Conservation (phyloP, 352 stramenopile genomes). For the Globisporangium sylvaticum region DNA sequence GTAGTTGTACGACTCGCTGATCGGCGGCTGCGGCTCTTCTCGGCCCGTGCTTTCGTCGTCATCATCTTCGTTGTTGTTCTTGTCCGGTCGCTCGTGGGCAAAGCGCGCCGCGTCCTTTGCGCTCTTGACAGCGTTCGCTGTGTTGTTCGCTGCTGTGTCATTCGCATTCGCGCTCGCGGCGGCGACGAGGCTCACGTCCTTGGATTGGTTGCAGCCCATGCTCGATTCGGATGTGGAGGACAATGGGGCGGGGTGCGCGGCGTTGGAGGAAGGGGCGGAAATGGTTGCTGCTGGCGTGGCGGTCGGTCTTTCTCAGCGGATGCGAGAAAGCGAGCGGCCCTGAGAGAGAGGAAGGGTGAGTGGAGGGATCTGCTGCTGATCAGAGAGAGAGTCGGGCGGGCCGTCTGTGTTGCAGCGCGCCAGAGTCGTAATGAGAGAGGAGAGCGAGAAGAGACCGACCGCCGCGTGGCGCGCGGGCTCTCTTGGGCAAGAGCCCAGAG, state of each 20-base stretch:
- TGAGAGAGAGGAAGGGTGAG: too few species aligned
- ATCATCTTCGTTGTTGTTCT: conserved; percentile 4
- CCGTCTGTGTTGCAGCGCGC: neutral
- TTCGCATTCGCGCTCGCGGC: neutral
- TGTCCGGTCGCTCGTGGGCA: conserved; percentile 2
- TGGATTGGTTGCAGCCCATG: conserved; percentile 72
- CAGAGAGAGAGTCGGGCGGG: neutral
- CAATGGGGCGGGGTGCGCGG: neutral
- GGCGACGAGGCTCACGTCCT: conserved; percentile 17
- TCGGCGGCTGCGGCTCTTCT: conserved; percentile 12
- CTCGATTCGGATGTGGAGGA: neutral
- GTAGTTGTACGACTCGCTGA: conserved; percentile 24
- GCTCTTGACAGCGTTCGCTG: neutral
- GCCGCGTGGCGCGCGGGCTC: neutral
- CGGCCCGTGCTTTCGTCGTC: conserved; percentile 11
- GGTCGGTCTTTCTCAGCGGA: conserved; percentile 14
- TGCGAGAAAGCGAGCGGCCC: conserved; percentile 9
- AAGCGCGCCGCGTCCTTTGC: conserved; percentile 1
- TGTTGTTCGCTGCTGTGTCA: neutral
- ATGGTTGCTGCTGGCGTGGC: conserved; percentile 10
- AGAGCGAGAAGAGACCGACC: neutral
- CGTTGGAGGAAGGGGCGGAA: neutral
- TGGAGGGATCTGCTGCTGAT: neutral
- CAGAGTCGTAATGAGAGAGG: conserved; percentile 2
- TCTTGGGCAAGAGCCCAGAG: neutral